Evolutionary conservation across 2,329 filamentous ascomycete genomes (phyloP).

Genomic region (Metarhizium rileyi): DNA sequence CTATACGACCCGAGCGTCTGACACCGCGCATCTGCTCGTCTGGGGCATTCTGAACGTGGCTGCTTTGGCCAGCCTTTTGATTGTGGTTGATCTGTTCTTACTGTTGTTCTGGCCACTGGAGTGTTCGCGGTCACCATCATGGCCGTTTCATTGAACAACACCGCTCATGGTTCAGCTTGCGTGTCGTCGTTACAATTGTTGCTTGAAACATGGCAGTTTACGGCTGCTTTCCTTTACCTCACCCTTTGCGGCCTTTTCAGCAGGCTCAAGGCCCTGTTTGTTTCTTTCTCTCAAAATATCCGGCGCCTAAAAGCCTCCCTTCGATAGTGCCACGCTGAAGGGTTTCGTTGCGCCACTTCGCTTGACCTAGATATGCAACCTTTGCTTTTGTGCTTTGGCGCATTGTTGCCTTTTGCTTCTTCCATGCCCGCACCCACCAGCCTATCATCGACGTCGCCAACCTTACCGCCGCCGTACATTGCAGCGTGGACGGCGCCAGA

Average conservation of each 20-base stretch:
- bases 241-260: neutral
- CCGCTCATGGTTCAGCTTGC: neutral
- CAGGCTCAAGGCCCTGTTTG: neutral
- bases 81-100: neutral
- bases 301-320: neutral
- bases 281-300: neutral
- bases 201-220: neutral
- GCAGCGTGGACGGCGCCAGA: constrained; percentile 6
- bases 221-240: neutral
- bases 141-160: too few relatives aligned
- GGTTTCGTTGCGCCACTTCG: neutral
- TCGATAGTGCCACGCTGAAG: neutral
- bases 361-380: constrained; percentile 1
- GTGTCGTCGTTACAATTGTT: too few relatives aligned
- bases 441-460: constrained; percentile 1
- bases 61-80: neutral
- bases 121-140: neutral
- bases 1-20: neutral
- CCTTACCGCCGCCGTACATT: constrained; percentile 5
- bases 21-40: neutral
- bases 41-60: neutral
- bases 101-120: neutral
- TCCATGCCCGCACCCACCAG: neutral
- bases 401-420: constrained; percentile 7
- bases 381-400: constrained; percentile 8